Base-by-base conservation (phyloP, 78 protist genomes). In the Dictyostelium capitatum region DNA sequence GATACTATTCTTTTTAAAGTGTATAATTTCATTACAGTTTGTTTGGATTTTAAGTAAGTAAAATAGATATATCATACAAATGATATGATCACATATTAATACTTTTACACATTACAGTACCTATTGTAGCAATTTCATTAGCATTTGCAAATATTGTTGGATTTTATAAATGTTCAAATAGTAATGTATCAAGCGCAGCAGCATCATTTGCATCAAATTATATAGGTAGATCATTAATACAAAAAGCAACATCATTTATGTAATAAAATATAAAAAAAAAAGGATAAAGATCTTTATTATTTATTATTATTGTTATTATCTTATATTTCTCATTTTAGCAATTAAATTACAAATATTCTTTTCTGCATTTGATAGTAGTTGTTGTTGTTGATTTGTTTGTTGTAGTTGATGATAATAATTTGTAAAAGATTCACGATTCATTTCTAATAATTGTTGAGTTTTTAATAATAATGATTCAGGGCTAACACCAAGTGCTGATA, bases 11-110 rank as follows among this genome's bases (percentile, higher is more conserved):
- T 84, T 84, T 32, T 30, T 84, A 10, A 56, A 51, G 8, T 25
- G 80, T 67, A 17, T 84, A 41, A 46, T 84, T 28, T 74, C 82
- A 7, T 77, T 84, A 12, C 62, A 59, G 43, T 84, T 84, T 64
- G 65, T 57, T 59, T 84, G 92, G 92, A 41, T 74, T 11, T 73
- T 84, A n/a, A 84, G 92, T 84, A 84, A 11, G 82, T n/a, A n/a
- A n/a, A n/a, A n/a, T n/a, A n/a, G n/a, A n/a, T n/a, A n/a, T n/a
- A n/a, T n/a, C n/a, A n/a, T n/a, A n/a, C n/a, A n/a, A n/a, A n/a
- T n/a, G n/a, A n/a, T n/a, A n/a, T n/a, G n/a, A n/a, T n/a, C n/a
- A n/a, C n/a, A n/a, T n/a, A n/a, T n/a, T 37, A 37, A 37, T 37
- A 37, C 43, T 54, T 30, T 14, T 25, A 78, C 14, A 19, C 62